These are phyloP conservation scores for Fusarium cicatricum DNA, from an alignment of 2,329 filamentous ascomycete genomes.

Conservation along the genomic window DNA sequence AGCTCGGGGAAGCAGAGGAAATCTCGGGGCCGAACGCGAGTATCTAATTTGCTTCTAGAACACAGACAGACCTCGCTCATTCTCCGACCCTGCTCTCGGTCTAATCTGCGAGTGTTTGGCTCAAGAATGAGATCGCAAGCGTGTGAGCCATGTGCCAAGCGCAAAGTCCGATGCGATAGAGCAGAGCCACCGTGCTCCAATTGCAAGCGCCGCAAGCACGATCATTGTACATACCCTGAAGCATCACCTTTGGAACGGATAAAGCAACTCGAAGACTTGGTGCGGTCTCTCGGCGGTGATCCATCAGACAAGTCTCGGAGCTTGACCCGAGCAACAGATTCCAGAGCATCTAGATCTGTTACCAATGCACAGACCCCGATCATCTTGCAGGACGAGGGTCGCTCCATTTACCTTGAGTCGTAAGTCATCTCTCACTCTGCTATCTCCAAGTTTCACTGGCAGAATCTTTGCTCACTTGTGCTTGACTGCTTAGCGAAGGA, in stretches of 20 bases:
- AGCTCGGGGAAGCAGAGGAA: neutral
- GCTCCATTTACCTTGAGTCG: slow-evolving; percentile 15
- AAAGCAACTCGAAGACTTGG: slow-evolving; percentile 12
- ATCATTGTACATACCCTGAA: slow-evolving; percentile 19
- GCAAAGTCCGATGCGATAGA: slow-evolving; percentile 24
- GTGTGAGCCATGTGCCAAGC: slow-evolving; percentile 26
- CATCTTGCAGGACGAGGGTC: slow-evolving; percentile 18
- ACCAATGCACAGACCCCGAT: slow-evolving; percentile 8
- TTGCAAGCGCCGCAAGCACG: slow-evolving; percentile 22
- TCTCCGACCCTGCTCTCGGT: neutral
- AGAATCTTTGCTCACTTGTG: fast-evolving
- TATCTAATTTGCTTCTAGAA: neutral
- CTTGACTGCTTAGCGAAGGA: neutral
- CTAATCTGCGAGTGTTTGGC: neutral
- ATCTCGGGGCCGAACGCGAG: neutral
- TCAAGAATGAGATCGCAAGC: slow-evolving; percentile 12
- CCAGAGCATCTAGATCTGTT: fast-evolving
- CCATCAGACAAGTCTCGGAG: neutral
- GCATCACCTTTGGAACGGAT: slow-evolving; percentile 17
- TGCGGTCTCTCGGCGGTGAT: slow-evolving; percentile 19
- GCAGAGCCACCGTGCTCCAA: slow-evolving; percentile 19
- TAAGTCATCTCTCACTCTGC: neutral
- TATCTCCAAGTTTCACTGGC: neutral
- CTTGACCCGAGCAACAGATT: neutral
- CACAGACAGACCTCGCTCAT: too few relatives aligned